Conservation (phyloP, 306 rosid genomes). For the Arachis hypogaea region DNA sequence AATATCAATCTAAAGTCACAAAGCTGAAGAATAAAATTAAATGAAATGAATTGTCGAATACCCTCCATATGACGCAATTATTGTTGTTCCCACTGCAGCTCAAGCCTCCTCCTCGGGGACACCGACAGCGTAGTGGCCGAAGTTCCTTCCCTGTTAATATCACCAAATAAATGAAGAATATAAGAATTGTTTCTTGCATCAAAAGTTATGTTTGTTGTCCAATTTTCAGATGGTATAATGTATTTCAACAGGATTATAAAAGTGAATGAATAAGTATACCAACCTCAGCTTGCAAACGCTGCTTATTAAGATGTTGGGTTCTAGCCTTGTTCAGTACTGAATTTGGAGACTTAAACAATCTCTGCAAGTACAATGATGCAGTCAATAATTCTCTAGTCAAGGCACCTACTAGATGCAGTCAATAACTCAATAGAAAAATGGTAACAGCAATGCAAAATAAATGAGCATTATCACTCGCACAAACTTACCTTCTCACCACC, state of each 20-base stretch:
- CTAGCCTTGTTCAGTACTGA: constrained; percentile 83
- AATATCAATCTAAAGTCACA: constrained; percentile 20
- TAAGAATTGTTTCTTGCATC: neutral
- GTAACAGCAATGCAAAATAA: neutral
- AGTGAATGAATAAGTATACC: constrained; percentile 24
- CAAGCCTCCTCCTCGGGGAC: constrained; percentile 56
- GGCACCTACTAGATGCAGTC: neutral
- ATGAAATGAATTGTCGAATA: neutral
- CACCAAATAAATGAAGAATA: neutral
- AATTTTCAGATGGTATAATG: neutral
- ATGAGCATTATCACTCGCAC: constrained; percentile 1
- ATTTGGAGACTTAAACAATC: constrained; percentile 86
- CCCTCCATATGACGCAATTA: neutral
- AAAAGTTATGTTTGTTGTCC: neutral
- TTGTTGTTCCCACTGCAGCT: constrained; percentile 6
- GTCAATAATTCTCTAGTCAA: neutral
- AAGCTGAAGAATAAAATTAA: neutral
- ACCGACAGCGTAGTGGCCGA: constrained; percentile 69
- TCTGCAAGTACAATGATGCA: constrained; percentile 47
- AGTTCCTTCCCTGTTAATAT: constrained; percentile 68
- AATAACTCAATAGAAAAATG: neutral
- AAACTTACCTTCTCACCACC: constrained; percentile 72
- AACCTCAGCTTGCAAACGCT: constrained; percentile 81
- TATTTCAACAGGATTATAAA: neutral
- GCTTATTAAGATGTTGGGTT: constrained; percentile 81